A percentile compares a stretch with the other conserved stretches of the same genome.
These are phyloP conservation scores for Phytophthora litchii DNA, from an alignment of 352 stramenopile genomes.

Conservation along the genomic window DNA sequence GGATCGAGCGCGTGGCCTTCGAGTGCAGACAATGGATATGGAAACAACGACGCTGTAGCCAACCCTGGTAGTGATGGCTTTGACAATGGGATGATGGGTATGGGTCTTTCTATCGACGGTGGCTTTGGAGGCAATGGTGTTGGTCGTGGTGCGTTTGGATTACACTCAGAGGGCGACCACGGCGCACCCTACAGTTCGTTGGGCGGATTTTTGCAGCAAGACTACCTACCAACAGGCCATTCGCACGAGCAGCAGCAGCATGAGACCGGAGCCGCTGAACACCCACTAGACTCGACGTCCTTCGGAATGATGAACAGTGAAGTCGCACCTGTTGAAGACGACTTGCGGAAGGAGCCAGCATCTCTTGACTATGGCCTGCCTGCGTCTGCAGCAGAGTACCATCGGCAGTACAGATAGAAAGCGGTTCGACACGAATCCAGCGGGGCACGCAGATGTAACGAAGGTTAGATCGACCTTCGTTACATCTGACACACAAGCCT, in stretches of 20 bases:
- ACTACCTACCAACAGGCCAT: conserved; percentile 55
- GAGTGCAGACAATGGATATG: conserved; percentile 27
- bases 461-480: conserved; percentile 1
- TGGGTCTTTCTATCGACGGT: conserved; percentile 43
- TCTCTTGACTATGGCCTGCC: conserved; percentile 45
- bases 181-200: conserved; percentile 54
- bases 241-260: conserved; percentile 35
- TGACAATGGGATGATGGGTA: conserved; percentile 54
- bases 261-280: conserved; percentile 27
- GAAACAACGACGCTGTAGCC: conserved; percentile 17
- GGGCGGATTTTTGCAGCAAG: conserved; percentile 63
- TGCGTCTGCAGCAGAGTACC: conserved; percentile 44
- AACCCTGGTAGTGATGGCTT: conserved; percentile 45
- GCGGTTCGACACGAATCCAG: conserved; percentile 15
- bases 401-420: conserved; percentile 51
- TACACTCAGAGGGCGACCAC: conserved; percentile 31
- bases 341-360: conserved; percentile 28
- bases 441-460: conserved; percentile 15
- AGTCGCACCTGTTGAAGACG: conserved; percentile 20
- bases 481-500: conserved; percentile 17
- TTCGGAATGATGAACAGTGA: conserved; percentile 54
- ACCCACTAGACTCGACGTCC: conserved; percentile 48
- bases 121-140: conserved; percentile 34
- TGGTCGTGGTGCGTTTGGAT: conserved; percentile 37
- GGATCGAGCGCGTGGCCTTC: conserved; percentile 40